A percentile compares a stretch with the other conserved stretches of the same genome.
These are phyloP conservation scores for Boletus tomentosulus DNA, from an alignment of 768 basidiomycete species.

Conservation along the genomic window DNA sequence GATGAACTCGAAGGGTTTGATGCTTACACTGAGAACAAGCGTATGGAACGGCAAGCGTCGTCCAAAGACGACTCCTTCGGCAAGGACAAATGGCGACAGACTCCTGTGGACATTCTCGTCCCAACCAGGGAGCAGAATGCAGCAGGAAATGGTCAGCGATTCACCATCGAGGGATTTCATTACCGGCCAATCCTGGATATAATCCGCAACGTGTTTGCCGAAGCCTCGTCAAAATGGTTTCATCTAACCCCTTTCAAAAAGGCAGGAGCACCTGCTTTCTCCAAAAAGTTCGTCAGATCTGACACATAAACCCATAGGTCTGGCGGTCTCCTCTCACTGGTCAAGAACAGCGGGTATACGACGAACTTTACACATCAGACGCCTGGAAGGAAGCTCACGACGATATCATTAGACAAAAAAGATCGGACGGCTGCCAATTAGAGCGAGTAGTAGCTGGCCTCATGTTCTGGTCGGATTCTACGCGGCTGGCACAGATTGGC, in stretches of 20 bases:
- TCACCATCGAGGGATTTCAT: conserved; percentile 27
- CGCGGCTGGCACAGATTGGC: too few species aligned
- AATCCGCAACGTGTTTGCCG: conserved; percentile 5
- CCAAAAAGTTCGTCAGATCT: too few species aligned
- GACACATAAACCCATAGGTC: background rate
- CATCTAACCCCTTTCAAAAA: too few species aligned
- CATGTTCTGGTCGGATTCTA: too few species aligned
- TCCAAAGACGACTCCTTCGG: background rate
- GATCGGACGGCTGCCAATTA: conserved; percentile 8
- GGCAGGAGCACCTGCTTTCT: too few species aligned
- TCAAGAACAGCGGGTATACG: background rate
- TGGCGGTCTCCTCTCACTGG: background rate
- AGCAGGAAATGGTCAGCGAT: conserved; percentile 9
- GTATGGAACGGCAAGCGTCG: background rate
- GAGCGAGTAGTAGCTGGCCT: conserved; percentile 10
- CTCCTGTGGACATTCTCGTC: background rate
- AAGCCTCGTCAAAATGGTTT: background rate
- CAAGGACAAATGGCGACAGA: background rate
- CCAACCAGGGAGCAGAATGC: background rate
- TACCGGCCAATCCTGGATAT: conserved; percentile 18
- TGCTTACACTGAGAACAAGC: background rate
- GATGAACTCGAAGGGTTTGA: conserved; percentile 1
- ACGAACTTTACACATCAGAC: background rate
- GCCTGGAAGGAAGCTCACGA: conserved; percentile 3
- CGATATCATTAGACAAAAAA: conserved; percentile 8